These are phyloP conservation scores for Casuarina cunninghamiana DNA, from an alignment of 306 rosid species.

Conservation along the genomic window DNA sequence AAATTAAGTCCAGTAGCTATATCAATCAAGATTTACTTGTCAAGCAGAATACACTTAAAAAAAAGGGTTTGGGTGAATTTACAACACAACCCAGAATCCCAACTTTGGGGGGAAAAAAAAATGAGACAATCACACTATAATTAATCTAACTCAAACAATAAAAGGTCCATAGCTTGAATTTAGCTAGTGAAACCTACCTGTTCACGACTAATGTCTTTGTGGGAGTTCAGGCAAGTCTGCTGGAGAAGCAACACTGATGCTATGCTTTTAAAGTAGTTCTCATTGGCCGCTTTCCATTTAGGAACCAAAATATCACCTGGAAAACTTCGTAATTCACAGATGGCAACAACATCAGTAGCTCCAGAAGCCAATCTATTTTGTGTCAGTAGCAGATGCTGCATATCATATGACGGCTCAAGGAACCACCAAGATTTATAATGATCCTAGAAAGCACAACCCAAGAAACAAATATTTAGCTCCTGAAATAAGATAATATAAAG, in stretches of 20 bases:
- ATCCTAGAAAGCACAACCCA: conserved; percentile 42
- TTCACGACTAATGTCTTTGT: conserved; percentile 62
- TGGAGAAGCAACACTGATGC: conserved; percentile 63
- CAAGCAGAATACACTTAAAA: background rate
- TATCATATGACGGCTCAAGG: conserved; percentile 55
- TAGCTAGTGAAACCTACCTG: conserved; percentile 53
- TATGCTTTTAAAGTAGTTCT: conserved; percentile 69
- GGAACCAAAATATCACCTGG: conserved; percentile 28
- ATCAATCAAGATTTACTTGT: background rate
- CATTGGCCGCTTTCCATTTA: conserved; percentile 67
- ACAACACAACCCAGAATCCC: background rate
- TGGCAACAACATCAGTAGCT: conserved; percentile 31
- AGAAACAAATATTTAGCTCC: background rate
- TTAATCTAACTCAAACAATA: background rate
- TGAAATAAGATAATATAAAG: background rate
- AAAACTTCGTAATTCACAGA: conserved; percentile 18
- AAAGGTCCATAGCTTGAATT: background rate
- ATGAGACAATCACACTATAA: background rate
- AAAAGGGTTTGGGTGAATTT: background rate
- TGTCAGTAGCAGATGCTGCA: conserved; percentile 49
- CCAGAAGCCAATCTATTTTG: conserved; percentile 38
- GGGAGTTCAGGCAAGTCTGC: conserved; percentile 64
- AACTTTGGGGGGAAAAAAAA: background rate
- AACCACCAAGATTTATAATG: conserved; percentile 85
- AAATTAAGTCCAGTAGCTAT: background rate